These are phyloP conservation scores for Gynostemma pentaphyllum DNA, from an alignment of 306 rosid genomes.

Conservation along the genomic window DNA sequence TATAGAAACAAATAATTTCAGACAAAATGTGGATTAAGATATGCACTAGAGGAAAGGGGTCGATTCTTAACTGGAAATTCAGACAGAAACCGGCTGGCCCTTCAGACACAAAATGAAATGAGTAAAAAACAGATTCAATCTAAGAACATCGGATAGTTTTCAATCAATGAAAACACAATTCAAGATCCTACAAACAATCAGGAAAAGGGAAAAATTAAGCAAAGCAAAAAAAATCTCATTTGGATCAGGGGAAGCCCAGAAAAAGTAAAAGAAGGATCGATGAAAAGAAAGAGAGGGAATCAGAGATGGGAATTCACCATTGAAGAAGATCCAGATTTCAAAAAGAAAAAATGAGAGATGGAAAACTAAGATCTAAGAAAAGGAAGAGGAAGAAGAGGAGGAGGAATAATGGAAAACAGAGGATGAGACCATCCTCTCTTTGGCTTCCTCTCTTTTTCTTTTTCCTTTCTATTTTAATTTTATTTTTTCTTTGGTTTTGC, in stretches of 20 bases:
- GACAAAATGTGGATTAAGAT: conserved; percentile 40
- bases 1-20: conserved; percentile 21
- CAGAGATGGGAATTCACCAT: conserved; percentile 43
- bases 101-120: conserved; percentile 42
- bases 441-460: conserved; percentile 32
- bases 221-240: neutral
- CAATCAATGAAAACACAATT: conserved; percentile 31
- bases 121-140: conserved; percentile 41
- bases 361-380: conserved; percentile 43
- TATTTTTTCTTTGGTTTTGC: conserved; percentile 55
- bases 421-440: conserved; percentile 56
- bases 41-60: conserved; percentile 9
- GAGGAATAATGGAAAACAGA: conserved; percentile 53
- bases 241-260: conserved; percentile 35
- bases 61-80: conserved; percentile 38
- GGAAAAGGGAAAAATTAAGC: conserved; percentile 16
- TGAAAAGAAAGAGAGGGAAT: conserved; percentile 8
- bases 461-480: conserved; percentile 25
- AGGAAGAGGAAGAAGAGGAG: conserved; percentile 14
- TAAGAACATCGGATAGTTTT: conserved; percentile 51
- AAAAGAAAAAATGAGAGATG: conserved; percentile 24
- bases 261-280: conserved; percentile 11
- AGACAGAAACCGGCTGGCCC: conserved; percentile 48
- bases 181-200: conserved; percentile 24
- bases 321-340: conserved; percentile 33